Percentiles rank a stretch among this genome's conserved stretches.
Evolutionary conservation across 1,139 yeast species (phyloP).

Genomic region (Diutina ranongensis): DNA sequence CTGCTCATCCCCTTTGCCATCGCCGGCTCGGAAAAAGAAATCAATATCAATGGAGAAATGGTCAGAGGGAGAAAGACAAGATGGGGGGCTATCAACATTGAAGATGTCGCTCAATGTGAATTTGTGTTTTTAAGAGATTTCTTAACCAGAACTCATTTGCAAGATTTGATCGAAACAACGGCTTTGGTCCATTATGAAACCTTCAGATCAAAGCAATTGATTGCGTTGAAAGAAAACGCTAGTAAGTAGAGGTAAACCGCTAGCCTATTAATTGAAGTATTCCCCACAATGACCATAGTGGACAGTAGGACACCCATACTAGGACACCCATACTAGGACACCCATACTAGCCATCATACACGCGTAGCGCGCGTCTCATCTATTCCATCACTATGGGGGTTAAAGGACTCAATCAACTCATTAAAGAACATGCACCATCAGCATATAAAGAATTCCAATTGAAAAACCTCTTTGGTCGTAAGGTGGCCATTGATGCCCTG

Average conservation of each 20-base stretch:
- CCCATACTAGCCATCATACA: no score
- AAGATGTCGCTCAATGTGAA: constrained; percentile 91
- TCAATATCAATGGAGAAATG: constrained; percentile 61
- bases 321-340: no score
- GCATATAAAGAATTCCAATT: constrained; percentile 73
- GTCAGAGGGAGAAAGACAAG: constrained; percentile 86
- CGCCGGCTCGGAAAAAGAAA: constrained; percentile 81
- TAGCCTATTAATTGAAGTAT: no score
- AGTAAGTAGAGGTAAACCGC: constrained; percentile 9
- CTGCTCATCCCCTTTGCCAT: constrained; percentile 88
- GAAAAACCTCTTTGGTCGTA: constrained; percentile 81
- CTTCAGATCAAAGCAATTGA: constrained; percentile 87
- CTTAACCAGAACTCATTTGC: constrained; percentile 88
- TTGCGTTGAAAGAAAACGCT: constrained; percentile 87
- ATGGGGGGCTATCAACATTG: constrained; percentile 90
- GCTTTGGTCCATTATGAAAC: constrained; percentile 82
- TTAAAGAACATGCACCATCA: constrained; percentile 80
- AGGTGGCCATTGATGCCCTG: constrained; percentile 84
- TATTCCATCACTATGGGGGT: background rate
- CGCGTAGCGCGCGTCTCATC: no score
- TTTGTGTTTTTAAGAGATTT: constrained; percentile 89
- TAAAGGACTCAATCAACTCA: constrained; percentile 59
- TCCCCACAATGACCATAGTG: no score
- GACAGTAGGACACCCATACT: no score
- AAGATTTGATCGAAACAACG: constrained; percentile 91